phyloP scores from a whole-genome alignment of 495 filamentous ascomycete genomes.

The Penicillium canescens region DNA sequence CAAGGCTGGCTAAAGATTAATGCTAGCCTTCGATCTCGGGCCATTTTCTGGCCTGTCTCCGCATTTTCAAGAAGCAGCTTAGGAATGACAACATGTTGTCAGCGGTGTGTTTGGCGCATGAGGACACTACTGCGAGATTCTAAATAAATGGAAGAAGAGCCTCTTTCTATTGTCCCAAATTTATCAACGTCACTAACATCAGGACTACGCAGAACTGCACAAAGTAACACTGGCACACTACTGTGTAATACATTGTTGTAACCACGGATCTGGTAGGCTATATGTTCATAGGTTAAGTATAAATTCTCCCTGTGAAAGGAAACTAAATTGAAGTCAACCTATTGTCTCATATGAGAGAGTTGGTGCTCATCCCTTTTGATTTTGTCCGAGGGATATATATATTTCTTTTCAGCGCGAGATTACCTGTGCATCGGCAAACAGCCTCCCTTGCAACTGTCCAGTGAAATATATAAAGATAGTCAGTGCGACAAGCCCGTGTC shows the following conservation, averaged over 20 bases:
- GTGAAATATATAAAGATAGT: not conserved
- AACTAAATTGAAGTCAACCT: not conserved
- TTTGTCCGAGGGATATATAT: no score
- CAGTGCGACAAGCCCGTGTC: not conserved
- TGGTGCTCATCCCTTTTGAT: not conserved
- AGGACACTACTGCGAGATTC: not conserved
- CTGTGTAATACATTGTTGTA: constrained; percentile 16
- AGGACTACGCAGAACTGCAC: constrained; percentile 6
- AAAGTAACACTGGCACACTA: constrained; percentile 19
- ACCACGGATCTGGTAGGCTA: not conserved
- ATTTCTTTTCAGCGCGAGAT: no score
- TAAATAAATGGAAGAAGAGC: not conserved
- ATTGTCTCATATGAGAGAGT: not conserved
- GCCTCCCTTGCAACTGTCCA: no score
- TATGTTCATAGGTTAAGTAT: not conserved
- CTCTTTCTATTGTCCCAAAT: not conserved
- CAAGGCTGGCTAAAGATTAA: not conserved
- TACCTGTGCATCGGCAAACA: no score
- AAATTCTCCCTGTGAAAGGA: no score
- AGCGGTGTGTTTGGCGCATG: not conserved
- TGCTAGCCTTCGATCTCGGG: constrained; percentile 12
- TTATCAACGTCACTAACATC: not conserved
- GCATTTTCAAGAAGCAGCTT: constrained; percentile 14
- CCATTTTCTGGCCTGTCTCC: constrained; percentile 8
- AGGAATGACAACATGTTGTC: constrained; percentile 14